Base-by-base conservation (phyloP, 768 basidiomycete species). In the Serendipita sp. region DNA sequence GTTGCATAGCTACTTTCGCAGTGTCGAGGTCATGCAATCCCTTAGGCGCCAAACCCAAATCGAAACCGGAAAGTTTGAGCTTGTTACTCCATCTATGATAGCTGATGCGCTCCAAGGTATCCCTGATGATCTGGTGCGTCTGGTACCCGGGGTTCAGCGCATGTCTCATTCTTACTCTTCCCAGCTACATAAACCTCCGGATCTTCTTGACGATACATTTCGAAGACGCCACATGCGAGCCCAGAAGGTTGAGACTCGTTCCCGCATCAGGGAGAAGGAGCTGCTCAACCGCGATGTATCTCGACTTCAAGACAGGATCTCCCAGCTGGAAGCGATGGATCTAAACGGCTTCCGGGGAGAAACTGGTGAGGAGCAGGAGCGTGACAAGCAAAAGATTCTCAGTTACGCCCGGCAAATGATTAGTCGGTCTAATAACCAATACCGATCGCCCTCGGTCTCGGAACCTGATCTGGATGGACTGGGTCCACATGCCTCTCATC, bases 351-450 rank as follows among this genome's bases (percentile, higher is more conserved):
- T 58, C 20, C 53, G 53, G 4, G 53, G 53, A 11, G 53, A 58
- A 22, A 58, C 53, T n/a, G 22, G 14, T 28, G 53, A 58, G n/a
- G 53, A 58, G 53, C 53, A 58, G 53, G 53, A 28, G 31, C 22
- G 28, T 24, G 53, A 58, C 33, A 58, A 34, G 26, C 53, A 58
- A 58, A 58, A 58, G 33, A 58, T 58, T n/a, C 45, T 48, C n/a
- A 48, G 20, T 13, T 34, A 26, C 30, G 30, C 24, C 11, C 22
- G 33, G 11, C 53, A 34, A n/a, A n/a, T 28, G 26, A 33, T 58
- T 11, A 58, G 31, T 28, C 4, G 26, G 20, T 38, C 38, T 38
- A 38, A n/a, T n/a, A n/a, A 5, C 38, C 38, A 38, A 7, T 7
- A 38, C 38, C 5, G 14, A 14, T 5, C 5, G 2, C 38, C 38